Evolutionary conservation across 83 land plant genomes (phyloP).

Genomic region (Picea abies): DNA sequence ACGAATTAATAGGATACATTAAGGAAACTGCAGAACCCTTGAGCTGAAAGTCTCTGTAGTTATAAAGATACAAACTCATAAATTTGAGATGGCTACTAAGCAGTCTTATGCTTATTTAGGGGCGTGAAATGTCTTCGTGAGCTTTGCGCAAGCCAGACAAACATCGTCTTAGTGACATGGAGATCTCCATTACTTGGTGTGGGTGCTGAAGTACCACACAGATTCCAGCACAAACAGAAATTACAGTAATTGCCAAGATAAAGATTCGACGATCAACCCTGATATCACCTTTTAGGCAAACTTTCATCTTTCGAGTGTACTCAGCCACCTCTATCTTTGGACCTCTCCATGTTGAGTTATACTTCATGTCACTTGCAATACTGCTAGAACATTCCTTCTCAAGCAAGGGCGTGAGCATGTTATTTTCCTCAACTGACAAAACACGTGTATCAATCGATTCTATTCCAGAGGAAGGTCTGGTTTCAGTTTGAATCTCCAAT

Average conservation of each 20-base stretch:
- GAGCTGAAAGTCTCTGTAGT: no score
- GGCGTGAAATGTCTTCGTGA: no score
- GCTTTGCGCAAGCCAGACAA: conserved; percentile 29
- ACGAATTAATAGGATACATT: no score
- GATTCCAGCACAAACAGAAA: conserved; percentile 56
- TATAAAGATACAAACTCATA: no score
- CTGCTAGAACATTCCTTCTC: not conserved
- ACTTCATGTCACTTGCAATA: not conserved
- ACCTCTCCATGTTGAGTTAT: not conserved
- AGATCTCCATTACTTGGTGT: conserved; percentile 42
- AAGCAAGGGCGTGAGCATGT: conserved; percentile 13
- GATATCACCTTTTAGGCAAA: not conserved
- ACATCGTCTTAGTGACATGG: conserved; percentile 58
- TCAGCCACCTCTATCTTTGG: not conserved
- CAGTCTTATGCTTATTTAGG: no score
- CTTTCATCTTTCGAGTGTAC: not conserved
- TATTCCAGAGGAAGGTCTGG: not conserved
- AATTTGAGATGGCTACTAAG: no score
- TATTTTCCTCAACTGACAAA: conserved; percentile 12
- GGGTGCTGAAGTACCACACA: conserved; percentile 68
- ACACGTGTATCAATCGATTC: conserved; percentile 1
- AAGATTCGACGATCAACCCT: conserved; percentile 5
- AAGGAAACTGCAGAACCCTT: no score
- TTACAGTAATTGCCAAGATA: conserved; percentile 14
- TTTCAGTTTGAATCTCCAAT: not conserved